phyloP scores from a whole-genome alignment of 169 alveolate genomes.

The Eimeria tenella region DNA sequence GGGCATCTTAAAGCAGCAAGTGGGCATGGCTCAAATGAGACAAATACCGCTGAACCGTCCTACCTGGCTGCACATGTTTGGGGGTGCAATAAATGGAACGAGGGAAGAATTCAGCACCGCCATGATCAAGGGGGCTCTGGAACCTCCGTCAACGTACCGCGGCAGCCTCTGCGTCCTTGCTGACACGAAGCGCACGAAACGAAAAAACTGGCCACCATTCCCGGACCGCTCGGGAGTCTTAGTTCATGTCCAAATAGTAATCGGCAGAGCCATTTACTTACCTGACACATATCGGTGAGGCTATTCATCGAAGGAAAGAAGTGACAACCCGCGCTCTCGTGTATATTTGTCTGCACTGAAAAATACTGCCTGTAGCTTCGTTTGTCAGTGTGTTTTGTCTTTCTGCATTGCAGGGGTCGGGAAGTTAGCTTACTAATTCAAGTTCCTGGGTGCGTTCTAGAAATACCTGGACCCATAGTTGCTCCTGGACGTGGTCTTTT shows the following conservation, averaged over 20 bases:
- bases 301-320: neutral
- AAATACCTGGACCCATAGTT: conserved; percentile 6
- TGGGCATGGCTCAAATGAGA: conserved; percentile 42
- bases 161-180: conserved; percentile 73
- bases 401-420: conserved; percentile 17
- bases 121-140: conserved; percentile 73
- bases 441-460: conserved; percentile 72
- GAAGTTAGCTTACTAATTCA: conserved; percentile 61
- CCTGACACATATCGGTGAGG: conserved; percentile 62
- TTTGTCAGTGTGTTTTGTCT: neutral
- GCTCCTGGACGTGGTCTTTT: conserved; percentile 19
- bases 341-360: too few species aligned
- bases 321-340: too few species aligned
- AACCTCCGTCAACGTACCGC: conserved; percentile 72
- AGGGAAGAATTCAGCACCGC: conserved; percentile 54
- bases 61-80: conserved; percentile 72
- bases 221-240: conserved; percentile 50
- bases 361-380: too few species aligned
- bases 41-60: conserved; percentile 50
- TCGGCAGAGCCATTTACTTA: conserved; percentile 71
- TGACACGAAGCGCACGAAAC: conserved; percentile 51
- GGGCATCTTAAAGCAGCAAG: conserved; percentile 41
- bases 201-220: conserved; percentile 75
- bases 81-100: conserved; percentile 56
- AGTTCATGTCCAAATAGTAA: conserved; percentile 36